A percentile compares a stretch with the other conserved stretches of the same genome.
These are phyloP conservation scores for Coriaria nepalensis DNA, from an alignment of 306 rosid species.

Conservation along the genomic window DNA sequence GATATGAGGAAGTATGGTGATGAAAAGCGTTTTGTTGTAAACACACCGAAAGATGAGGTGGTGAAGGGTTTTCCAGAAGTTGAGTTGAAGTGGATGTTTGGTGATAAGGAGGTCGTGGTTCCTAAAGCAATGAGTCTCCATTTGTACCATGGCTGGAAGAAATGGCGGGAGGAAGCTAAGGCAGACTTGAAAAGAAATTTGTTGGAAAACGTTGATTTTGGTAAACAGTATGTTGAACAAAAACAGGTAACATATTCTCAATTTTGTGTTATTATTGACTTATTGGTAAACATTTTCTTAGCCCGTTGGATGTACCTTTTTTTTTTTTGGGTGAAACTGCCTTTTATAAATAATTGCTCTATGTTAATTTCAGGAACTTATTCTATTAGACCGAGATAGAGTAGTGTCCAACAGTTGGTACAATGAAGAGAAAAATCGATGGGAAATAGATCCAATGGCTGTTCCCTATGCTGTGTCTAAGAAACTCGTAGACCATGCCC, in stretches of 20 bases:
- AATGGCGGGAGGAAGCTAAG: constrained; percentile 82
- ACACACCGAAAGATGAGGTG: constrained; percentile 65
- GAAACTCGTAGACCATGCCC: constrained; percentile 53
- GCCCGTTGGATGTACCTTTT: neutral
- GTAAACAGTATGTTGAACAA: constrained; percentile 50
- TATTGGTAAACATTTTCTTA: neutral
- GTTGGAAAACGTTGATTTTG: constrained; percentile 52
- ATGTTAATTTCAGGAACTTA: constrained; percentile 46
- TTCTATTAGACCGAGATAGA: constrained; percentile 82
- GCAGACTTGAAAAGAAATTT: constrained; percentile 53
- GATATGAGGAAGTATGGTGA: constrained; percentile 52
- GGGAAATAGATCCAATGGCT: constrained; percentile 93
- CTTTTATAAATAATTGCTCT: neutral
- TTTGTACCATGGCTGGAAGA: constrained; percentile 85
- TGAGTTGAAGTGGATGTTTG: constrained; percentile 81
- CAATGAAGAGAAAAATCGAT: constrained; percentile 64
- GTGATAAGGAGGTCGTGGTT: constrained; percentile 66
- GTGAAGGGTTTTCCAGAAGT: constrained; percentile 82
- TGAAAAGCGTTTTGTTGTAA: constrained; percentile 44
- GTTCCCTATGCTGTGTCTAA: constrained; percentile 73
- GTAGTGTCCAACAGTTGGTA: constrained; percentile 81
- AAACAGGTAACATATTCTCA: constrained; percentile 47
- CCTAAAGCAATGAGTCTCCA: constrained; percentile 72
- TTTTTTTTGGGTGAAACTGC: neutral
- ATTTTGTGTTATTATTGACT: constrained; percentile 3